Evolutionary conservation across 2,329 filamentous ascomycete genomes (phyloP).

Genomic region (Didymellaceae sp.): DNA sequence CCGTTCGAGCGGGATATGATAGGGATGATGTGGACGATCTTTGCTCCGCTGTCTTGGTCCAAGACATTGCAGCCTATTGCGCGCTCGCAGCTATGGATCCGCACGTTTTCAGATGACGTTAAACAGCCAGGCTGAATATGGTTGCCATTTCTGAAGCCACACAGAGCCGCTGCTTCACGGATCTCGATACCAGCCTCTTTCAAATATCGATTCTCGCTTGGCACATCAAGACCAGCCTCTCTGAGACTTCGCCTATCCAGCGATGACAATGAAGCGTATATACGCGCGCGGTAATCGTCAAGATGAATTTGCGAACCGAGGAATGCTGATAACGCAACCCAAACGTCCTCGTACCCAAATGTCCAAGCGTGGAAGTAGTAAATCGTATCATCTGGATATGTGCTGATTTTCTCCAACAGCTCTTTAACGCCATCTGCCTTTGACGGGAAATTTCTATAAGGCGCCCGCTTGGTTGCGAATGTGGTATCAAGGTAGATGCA

Average conservation of each 20-base stretch:
- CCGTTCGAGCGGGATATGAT: constrained; percentile 73
- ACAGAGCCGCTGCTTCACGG: constrained; percentile 69
- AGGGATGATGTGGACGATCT: constrained; percentile 77
- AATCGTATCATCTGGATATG: constrained; percentile 74
- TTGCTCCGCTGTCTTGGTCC: constrained; percentile 50
- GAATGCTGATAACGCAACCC: constrained; percentile 77
- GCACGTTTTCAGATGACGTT: constrained; percentile 66
- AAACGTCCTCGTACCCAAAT: constrained; percentile 91
- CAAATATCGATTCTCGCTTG: constrained; percentile 29
- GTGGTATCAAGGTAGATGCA: constrained; percentile 91
- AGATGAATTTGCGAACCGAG: constrained; percentile 78
- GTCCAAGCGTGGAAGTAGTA: constrained; percentile 93
- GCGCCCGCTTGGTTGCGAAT: constrained; percentile 63
- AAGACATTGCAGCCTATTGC: constrained; percentile 66
- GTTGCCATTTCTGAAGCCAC: constrained; percentile 79
- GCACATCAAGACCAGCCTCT: constrained; percentile 49
- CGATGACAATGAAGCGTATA: constrained; percentile 69
- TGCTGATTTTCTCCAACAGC: constrained; percentile 70
- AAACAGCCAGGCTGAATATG: constrained; percentile 72
- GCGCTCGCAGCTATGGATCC: constrained; percentile 86
- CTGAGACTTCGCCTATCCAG: constrained; percentile 29
- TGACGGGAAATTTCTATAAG: constrained; percentile 61
- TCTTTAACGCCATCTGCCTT: constrained; percentile 80
- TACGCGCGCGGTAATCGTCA: constrained; percentile 76
- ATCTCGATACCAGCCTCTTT: constrained; percentile 49